phyloP scores from a whole-genome alignment of 2,329 filamentous ascomycete genomes.

The Atkinsonella hypoxylon region DNA sequence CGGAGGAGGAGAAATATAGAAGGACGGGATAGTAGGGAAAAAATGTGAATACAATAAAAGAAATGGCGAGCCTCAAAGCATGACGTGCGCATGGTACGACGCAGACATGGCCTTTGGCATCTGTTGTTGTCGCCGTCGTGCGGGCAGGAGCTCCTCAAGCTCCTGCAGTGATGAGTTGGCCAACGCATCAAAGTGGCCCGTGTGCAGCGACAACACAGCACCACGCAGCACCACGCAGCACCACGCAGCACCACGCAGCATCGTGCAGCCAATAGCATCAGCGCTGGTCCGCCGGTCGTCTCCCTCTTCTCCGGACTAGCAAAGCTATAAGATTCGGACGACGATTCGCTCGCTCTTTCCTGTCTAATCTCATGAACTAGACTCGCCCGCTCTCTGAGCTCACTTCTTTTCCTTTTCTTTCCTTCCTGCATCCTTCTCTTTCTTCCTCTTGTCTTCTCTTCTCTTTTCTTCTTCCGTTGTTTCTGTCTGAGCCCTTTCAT shows the following conservation, averaged over 20 bases:
- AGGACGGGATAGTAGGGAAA: too few species aligned
- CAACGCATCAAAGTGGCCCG: conserved; percentile 30
- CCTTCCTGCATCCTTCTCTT: too few species aligned
- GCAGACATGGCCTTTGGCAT: too few species aligned
- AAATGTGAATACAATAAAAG: too few species aligned
- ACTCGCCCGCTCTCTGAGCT: too few species aligned
- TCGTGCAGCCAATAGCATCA: neutral
- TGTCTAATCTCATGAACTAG: neutral
- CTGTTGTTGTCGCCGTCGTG: conserved; percentile 8
- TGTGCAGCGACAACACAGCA: conserved; percentile 19
- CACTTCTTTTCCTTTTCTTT: neutral
- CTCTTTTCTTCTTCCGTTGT: too few species aligned
- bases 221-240: conserved; percentile 1
- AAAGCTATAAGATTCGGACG: neutral
- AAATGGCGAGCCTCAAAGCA: too few species aligned
- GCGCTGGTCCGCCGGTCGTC: conserved; percentile 3
- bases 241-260: neutral
- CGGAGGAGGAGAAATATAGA: too few species aligned
- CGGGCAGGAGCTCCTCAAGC: conserved; percentile 8
- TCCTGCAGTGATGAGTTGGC: conserved; percentile 32
- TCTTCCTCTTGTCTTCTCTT: too few species aligned
- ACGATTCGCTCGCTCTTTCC: neutral
- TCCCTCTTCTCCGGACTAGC: conserved; percentile 2
- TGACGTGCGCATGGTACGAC: too few species aligned
- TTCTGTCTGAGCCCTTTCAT: neutral